Percentiles rank a stretch among this genome's conserved stretches.
These are phyloP conservation scores for Paramecium sonneborni DNA, from an alignment of 73 alveolate genomes.

Conservation along the genomic window DNA sequence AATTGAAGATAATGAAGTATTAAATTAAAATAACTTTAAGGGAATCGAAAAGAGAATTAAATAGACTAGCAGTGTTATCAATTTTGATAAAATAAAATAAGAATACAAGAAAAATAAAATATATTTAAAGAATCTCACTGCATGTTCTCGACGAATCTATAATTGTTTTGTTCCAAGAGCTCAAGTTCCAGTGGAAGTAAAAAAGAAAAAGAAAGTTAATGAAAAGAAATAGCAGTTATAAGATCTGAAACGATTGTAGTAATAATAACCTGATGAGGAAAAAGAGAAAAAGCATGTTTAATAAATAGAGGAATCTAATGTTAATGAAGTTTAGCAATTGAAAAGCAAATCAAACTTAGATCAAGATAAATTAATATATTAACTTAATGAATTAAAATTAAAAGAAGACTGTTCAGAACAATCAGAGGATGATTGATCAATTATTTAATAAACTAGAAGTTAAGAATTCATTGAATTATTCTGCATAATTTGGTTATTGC, in stretches of 20 bases:
- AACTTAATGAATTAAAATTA: conserved; percentile 9
- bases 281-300: not conserved
- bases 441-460: conserved; percentile 41
- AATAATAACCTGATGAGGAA: not conserved
- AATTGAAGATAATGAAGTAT: conserved; percentile 58
- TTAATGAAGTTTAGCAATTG: not conserved
- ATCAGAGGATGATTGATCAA: conserved; percentile 41
- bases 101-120: conserved; percentile 40
- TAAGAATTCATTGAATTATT: conserved; percentile 49
- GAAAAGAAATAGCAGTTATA: not conserved
- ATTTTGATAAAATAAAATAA: conserved; percentile 38
- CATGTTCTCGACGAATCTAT: conserved; percentile 11
- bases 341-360: conserved; percentile 31
- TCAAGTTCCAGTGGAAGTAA: not conserved
- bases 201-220: not conserved
- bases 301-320: not conserved
- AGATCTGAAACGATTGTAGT: not conserved
- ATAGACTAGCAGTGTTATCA: not conserved
- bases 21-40: not conserved
- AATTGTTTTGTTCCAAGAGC: conserved; percentile 47
- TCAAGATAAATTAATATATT: conserved; percentile 13
- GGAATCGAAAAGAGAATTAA: conserved; percentile 38
- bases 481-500: conserved; percentile 8
- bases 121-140: conserved; percentile 8
- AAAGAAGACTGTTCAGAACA: conserved; percentile 12